These are phyloP conservation scores for Earliella scabrosa DNA, from an alignment of 1,284 basidiomycete species.

Conservation along the genomic window DNA sequence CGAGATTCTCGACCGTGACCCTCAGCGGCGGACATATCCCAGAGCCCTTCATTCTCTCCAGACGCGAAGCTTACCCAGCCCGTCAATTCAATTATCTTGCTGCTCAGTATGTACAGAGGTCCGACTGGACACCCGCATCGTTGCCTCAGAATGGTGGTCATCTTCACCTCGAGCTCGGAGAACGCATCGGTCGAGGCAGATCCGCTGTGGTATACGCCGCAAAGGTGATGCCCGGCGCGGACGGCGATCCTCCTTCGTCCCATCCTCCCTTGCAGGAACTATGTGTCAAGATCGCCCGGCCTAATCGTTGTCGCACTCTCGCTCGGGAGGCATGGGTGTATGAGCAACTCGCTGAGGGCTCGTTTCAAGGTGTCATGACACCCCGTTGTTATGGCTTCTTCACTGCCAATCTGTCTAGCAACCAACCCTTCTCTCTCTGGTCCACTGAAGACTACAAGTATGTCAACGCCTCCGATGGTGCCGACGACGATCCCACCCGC, in stretches of 20 bases:
- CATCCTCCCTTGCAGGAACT: neutral
- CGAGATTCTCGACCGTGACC: no score
- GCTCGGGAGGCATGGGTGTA: neutral
- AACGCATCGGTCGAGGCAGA: neutral
- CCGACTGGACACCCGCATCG: neutral
- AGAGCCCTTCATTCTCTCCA: neutral
- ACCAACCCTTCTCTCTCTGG: neutral
- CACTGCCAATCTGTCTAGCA: neutral
- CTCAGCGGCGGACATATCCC: no score
- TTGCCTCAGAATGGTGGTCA: neutral
- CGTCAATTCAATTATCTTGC: neutral
- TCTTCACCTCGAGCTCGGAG: neutral
- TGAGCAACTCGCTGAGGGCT: neutral
- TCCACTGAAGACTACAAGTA: neutral
- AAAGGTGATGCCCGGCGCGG: neutral
- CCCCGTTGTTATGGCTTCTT: neutral
- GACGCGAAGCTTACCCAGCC: neutral
- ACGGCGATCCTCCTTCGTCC: neutral
- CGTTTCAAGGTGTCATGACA: neutral
- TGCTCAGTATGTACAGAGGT: neutral
- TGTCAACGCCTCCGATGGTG: neutral
- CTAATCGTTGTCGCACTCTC: neutral
- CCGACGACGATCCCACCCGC: neutral
- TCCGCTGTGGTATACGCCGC: conserved; percentile 1
- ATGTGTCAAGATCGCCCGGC: neutral